These are phyloP conservation scores for Scorias spongiosa DNA, from an alignment of 2,329 filamentous ascomycete genomes.

Conservation along the genomic window DNA sequence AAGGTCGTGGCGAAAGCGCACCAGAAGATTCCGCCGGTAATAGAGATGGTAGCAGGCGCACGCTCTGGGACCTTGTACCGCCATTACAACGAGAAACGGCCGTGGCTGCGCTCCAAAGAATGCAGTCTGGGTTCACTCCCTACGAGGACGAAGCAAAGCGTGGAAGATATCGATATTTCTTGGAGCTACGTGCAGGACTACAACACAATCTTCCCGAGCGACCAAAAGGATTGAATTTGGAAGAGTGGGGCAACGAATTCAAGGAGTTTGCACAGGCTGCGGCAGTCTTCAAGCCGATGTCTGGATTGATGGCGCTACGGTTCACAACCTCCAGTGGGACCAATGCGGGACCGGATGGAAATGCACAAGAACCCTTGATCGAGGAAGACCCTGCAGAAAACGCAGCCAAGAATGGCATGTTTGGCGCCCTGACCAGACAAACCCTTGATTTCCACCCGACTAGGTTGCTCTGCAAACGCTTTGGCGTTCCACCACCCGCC, in stretches of 20 bases:
- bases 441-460: constrained; percentile 61
- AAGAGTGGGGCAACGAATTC: constrained; percentile 70
- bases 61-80: constrained; percentile 33
- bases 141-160: constrained; percentile 77
- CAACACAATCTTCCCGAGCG: constrained; percentile 43
- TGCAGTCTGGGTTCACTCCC: constrained; percentile 53
- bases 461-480: constrained; percentile 80
- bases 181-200: constrained; percentile 60
- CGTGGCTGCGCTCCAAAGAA: constrained; percentile 30
- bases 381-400: constrained; percentile 62
- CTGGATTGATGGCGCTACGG: constrained; percentile 79
- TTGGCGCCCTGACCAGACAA: constrained; percentile 69
- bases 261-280: constrained; percentile 61
- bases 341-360: neutral
- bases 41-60: constrained; percentile 47
- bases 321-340: constrained; percentile 56
- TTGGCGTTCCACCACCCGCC: constrained; percentile 67
- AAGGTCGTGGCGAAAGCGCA: constrained; percentile 56
- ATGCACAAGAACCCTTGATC: neutral
- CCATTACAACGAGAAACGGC: constrained; percentile 27
- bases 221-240: constrained; percentile 35
- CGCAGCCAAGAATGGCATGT: constrained; percentile 84
- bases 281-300: constrained; percentile 79
- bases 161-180: constrained; percentile 63
- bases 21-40: constrained; percentile 49